Base-by-base conservation (phyloP, 352 stramenopile species). In the Phytophthora sp. region DNA sequence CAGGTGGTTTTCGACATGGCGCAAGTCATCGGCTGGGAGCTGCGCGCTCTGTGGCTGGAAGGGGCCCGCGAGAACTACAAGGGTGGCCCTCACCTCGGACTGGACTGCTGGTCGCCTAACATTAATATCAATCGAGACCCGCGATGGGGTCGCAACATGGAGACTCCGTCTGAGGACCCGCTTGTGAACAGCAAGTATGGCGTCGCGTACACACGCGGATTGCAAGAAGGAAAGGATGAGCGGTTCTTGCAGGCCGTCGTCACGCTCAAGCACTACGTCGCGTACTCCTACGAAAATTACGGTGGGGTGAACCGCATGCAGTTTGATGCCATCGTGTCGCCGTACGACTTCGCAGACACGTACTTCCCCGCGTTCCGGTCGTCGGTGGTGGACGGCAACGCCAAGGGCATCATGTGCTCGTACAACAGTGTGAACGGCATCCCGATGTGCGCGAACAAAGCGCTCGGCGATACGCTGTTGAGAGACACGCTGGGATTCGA, bases 381-480 rank as follows among this genome's bases (percentile, higher is more conserved):
- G 24, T 94, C 91, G 23, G 77, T 98, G 4, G 77, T 74, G 39
- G 77, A 96, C 5, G 92, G 69, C 5, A 74, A 87, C 4, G 92
- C 84, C 7, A 92, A 84, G 18, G 81, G 88, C 5, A 54, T 99
- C 62, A 99, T 99, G 97, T 99, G 96, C 76, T 96, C 87, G 37
- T 99, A 99, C 82, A 99, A 99, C 63, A 87, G 85, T 32, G 65
- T 99, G 4, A 98, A 99, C 63, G 94, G 94, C 15, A 72, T 98
- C 28, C 97, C 97, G 3, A 88, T 94, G 59, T 99, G 97, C 67
- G 87, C 92, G 3, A 97, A 98, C 64, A 50, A 79, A 10, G 68
- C 79, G 20, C 74, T 98, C 13, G 77, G 76, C 43, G 87, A 82
- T 10, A 68, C 82, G 12, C 49, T 94, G 12, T 59, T 98, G 23